Evolutionary conservation across 495 filamentous ascomycete genomes (phyloP), one percentile per base, ranked within the genome.

Genomic region (Aspergillus haitiensis): DNA sequence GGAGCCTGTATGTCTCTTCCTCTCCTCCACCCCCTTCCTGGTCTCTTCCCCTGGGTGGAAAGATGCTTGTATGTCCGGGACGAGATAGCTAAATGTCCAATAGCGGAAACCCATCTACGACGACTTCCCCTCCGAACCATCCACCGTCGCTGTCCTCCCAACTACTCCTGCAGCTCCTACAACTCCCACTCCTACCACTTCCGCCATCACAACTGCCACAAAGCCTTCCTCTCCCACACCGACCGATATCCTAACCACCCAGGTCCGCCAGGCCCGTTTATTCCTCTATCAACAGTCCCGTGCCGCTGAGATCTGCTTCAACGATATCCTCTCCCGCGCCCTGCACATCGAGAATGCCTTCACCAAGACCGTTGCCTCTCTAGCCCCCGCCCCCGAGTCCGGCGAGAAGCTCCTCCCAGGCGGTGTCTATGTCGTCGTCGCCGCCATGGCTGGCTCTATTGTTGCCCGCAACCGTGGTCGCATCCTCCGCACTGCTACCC

Each of bases 391-490:
- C 10, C 85, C 86, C 58, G 87, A 92, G 69, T 87, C 84, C 51
- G 86, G 87, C 61, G 94, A 98, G 76, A 84, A 84, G 64, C 80
- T 98, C 13, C 83, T 96, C 69, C 94, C 94, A 31, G 91, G 92
- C 6, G 73, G 84, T 39, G 81, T 97, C 60, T 97, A 97, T 76
- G 91, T 96, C 37, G 84, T 96, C 12, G 91, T 98, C 3, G 84
- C 91, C 10, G 85, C 89, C 59, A 96, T 98, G 92, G 88, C 93
- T 34, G 93, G 93, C 62, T 89, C 84, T 64, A 97, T 98, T 68
- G 76, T 96, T 33, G 82, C 89, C 46, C 84, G 94, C 52, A 94
- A 95, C 78, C 84, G 93, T 45, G 90, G 88, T 64, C 78, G 97
- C 44, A 70, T 96, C 58, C 78, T 98, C 31, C 84, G 93, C 45